Conservation (phyloP, 2,329 filamentous ascomycete genomes). For the Hypoxylon sp. region DNA sequence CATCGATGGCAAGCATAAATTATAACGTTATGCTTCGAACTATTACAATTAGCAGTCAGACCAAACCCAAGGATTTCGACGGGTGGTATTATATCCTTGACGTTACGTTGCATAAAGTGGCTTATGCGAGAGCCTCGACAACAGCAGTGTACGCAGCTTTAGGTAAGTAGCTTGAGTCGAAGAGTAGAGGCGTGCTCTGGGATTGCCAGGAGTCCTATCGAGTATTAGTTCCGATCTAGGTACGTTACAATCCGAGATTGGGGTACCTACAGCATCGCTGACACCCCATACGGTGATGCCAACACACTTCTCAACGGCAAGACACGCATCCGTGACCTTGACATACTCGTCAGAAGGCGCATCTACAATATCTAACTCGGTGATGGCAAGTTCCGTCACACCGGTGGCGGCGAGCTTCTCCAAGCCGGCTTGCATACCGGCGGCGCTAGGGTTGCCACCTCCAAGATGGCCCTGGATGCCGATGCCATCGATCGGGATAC, state of each 20-base stretch:
- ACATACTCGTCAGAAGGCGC: constrained; percentile 59
- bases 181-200: constrained; percentile 37
- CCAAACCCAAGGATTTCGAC: not conserved
- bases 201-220: constrained; percentile 38
- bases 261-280: constrained; percentile 39
- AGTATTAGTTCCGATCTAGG: constrained; percentile 6
- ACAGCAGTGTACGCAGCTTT: constrained; percentile 39
- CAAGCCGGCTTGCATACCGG: constrained; percentile 56
- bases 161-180: constrained; percentile 31
- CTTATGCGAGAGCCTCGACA: constrained; percentile 29
- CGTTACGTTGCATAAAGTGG: not conserved
- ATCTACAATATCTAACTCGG: constrained; percentile 66
- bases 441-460: constrained; percentile 51
- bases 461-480: constrained; percentile 63
- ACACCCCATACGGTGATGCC: constrained; percentile 62
- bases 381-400: constrained; percentile 64
- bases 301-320: constrained; percentile 60
- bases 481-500: constrained; percentile 69
- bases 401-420: constrained; percentile 58
- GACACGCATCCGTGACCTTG: constrained; percentile 58
- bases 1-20: not conserved
- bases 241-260: not conserved
- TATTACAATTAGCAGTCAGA: constrained; percentile 1
- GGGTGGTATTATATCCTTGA: not conserved
- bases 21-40: not conserved